phyloP scores from a whole-genome alignment of 352 stramenopile genomes.

The Globisporangium parvum region DNA sequence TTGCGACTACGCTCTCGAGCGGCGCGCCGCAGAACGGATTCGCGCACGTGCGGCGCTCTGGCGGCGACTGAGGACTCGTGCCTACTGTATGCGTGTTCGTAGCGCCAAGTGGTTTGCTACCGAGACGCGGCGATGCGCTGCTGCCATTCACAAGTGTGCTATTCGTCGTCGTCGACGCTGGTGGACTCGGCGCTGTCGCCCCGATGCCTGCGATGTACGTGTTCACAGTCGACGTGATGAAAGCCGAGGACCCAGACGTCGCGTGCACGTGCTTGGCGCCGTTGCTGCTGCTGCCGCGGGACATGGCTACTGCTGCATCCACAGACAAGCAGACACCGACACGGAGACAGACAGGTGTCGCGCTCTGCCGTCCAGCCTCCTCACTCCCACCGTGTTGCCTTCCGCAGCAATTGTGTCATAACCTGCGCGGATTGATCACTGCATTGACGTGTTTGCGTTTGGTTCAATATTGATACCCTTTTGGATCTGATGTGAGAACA shows the following conservation, averaged over 20 bases:
- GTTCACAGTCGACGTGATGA: slow-evolving; percentile 10
- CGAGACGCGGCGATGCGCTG: not conserved
- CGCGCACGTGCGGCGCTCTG: slow-evolving; percentile 12
- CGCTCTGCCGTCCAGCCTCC: no score
- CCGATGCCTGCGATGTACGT: slow-evolving; percentile 13
- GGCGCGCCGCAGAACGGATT: slow-evolving; percentile 51
- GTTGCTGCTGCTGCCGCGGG: not conserved
- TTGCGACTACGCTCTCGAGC: slow-evolving; percentile 31
- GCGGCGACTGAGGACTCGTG: no score
- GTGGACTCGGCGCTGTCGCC: not conserved
- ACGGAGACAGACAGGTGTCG: no score
- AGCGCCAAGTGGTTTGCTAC: slow-evolving; percentile 1
- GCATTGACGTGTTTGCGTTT: no score
- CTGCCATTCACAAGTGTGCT: not conserved
- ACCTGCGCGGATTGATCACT: no score
- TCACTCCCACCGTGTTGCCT: no score
- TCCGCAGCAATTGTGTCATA: no score
- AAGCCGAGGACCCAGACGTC: slow-evolving; percentile 1
- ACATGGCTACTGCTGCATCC: no score
- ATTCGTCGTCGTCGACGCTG: slow-evolving; percentile 3
- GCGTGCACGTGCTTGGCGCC: not conserved
- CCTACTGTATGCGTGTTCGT: no score
- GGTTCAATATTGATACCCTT: no score
- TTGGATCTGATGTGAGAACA: no score
- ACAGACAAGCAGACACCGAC: no score